phyloP scores from a whole-genome alignment of 2,329 filamentous ascomycete species.

The Penicillium janthinellum region DNA sequence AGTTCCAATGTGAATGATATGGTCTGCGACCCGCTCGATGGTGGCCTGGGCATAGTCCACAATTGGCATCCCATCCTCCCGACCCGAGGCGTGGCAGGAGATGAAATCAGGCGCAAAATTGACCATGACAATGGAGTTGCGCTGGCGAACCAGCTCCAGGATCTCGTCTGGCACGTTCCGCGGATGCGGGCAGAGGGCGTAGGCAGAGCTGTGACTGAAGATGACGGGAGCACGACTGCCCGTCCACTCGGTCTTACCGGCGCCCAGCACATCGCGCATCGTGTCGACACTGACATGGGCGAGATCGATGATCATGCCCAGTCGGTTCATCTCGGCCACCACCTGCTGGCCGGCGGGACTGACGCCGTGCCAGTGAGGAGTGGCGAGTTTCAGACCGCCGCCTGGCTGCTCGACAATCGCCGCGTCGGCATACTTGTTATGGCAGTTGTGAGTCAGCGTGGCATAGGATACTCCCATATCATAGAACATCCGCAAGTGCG shows the following conservation, averaged over 20 bases:
- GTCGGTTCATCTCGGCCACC: conserved; percentile 86
- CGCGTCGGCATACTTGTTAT: conserved; percentile 86
- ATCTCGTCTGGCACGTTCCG: conserved; percentile 88
- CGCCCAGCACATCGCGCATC: conserved; percentile 78
- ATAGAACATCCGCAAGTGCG: conserved; percentile 72
- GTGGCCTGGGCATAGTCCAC: conserved; percentile 70
- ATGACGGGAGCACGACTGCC: conserved; percentile 81
- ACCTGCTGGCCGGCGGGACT: conserved; percentile 69
- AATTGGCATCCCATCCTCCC: conserved; percentile 66
- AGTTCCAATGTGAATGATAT: conserved; percentile 80
- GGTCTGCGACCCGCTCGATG: conserved; percentile 73
- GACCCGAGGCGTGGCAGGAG: conserved; percentile 65
- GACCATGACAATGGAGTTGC: conserved; percentile 81
- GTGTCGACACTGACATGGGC: conserved; percentile 78
- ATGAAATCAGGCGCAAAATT: conserved; percentile 86
- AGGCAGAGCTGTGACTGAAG: conserved; percentile 84
- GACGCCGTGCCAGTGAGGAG: conserved; percentile 61
- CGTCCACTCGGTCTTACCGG: conserved; percentile 59
- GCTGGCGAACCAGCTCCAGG: conserved; percentile 71
- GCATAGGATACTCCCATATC: conserved; percentile 81
- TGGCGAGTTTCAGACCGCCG: conserved; percentile 41
- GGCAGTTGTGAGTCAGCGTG: conserved; percentile 90
- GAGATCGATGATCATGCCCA: conserved; percentile 93
- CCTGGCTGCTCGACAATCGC: conserved; percentile 57
- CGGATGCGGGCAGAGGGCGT: conserved; percentile 79